phyloP scores from a whole-genome alignment of 371 early-diverging fungal genomes.

The Quaeritorhiza haematococci region DNA sequence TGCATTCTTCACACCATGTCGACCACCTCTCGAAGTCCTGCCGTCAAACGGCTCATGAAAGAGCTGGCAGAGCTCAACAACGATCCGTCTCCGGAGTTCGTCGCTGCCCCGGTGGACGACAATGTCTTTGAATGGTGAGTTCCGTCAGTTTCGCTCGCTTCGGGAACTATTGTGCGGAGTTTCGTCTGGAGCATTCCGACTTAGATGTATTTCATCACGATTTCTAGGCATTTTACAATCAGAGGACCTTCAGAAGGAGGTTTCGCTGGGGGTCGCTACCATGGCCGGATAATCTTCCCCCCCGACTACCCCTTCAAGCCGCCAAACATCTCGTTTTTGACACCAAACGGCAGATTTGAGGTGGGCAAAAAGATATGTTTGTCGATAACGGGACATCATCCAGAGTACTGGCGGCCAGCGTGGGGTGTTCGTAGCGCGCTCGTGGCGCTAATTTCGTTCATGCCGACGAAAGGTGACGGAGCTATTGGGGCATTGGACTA shows the following conservation, averaged over 20 bases:
- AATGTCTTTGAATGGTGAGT: slow-evolving; percentile 43
- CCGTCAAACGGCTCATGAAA: slow-evolving; percentile 44
- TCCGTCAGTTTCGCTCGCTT: not conserved
- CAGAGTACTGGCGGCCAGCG: slow-evolving; percentile 90
- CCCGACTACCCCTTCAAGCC: slow-evolving; percentile 93
- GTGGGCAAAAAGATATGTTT: slow-evolving; percentile 86
- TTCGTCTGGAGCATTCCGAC: not conserved
- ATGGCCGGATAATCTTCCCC: slow-evolving; percentile 45
- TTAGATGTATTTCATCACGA: too few species aligned
- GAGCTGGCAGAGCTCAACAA: slow-evolving; percentile 36
- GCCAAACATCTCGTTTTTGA: slow-evolving; percentile 82
- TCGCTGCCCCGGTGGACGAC: slow-evolving; percentile 39
- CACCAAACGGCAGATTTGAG: slow-evolving; percentile 77
- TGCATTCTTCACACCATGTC: slow-evolving; percentile 6
- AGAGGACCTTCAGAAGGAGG: slow-evolving; percentile 82
- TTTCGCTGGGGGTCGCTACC: slow-evolving; percentile 77
- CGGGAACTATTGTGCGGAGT: not conserved
- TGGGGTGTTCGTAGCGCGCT: slow-evolving; percentile 87
- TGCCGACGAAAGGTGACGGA: slow-evolving; percentile 57
- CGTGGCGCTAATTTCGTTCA: slow-evolving; percentile 68
- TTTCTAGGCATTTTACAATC: slow-evolving; percentile 83
- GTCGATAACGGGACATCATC: slow-evolving; percentile 87
- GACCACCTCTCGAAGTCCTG: slow-evolving; percentile 20
- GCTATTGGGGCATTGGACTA: slow-evolving; percentile 83
- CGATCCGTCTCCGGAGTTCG: slow-evolving; percentile 39